Base-by-base conservation (phyloP, 106 monocot species). In the Alisma plantagoaquatica region DNA sequence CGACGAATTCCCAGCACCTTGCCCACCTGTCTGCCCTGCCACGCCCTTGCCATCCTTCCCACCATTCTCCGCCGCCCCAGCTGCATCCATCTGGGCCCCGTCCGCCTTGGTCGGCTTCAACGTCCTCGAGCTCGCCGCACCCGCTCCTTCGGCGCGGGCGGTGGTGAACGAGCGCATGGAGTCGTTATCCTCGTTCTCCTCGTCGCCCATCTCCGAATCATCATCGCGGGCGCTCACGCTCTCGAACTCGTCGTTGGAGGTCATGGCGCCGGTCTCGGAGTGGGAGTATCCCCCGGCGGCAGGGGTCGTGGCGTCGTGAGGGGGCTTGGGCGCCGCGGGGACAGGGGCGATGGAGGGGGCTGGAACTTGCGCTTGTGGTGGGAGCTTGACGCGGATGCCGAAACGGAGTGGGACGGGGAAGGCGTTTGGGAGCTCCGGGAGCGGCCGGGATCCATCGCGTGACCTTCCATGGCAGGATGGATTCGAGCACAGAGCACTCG, bases 361-460 rank as follows among this genome's bases (percentile, higher is more conserved):
- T 54, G 67, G 62, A 70, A 73, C 69, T 76, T 76, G 44, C 76
- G 72, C 63, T 79, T 76, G 63, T 79, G 76, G 64, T 76, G 76
- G 35, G 82, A 74, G 54, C 66, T 64, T 24, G 83, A 76, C 49
- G 70, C 70, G 56, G 86, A 77, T 22, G 76, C 75, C 25, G 86
- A 82, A 41, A 62, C 66, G 19, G 85, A 75, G 62, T 61, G 71
- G 26, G 92, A 79, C n/a, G 74, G 81, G 16, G 85, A 86, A 2
- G 74, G 75, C 0, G 92, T 35, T 23, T 87, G 92, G 21, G 86
- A 87, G 48, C 70, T 92, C 41, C 85, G 81, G 26, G 91, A 82
- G 15, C 86, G 70, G 12, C 46, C 68, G 26, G 83, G 65, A 45
- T 68, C 87, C 29, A 42, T 46, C 8, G 54, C 33, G 67, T 81